Evolutionary conservation across 2,329 filamentous ascomycete genomes (phyloP).

Genomic region (Periconia sp.): DNA sequence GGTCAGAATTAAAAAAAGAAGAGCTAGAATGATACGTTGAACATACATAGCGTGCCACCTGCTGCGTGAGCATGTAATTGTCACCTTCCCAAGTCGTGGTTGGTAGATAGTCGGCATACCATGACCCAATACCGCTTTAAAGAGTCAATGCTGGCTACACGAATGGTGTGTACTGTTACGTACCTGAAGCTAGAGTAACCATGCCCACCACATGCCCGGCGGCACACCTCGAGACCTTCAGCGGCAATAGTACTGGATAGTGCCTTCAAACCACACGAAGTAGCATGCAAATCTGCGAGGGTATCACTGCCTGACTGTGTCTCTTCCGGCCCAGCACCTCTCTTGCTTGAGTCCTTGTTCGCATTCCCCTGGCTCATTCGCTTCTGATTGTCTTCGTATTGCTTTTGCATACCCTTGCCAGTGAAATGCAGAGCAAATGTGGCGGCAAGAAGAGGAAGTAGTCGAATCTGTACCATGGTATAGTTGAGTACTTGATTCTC

Average conservation of each 20-base stretch:
- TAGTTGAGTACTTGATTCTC: slow-evolving; percentile 80
- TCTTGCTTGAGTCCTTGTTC: slow-evolving; percentile 36
- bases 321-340: slow-evolving; percentile 69
- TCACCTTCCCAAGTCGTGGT: slow-evolving; percentile 75
- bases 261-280: slow-evolving; percentile 75
- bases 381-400: slow-evolving; percentile 73
- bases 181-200: slow-evolving; percentile 69
- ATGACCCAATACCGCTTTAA: slow-evolving; percentile 67
- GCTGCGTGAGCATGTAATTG: slow-evolving; percentile 82
- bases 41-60: slow-evolving; percentile 70
- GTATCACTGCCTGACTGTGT: slow-evolving; percentile 66
- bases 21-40: slow-evolving; percentile 5
- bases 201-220: slow-evolving; percentile 75
- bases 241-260: slow-evolving; percentile 71
- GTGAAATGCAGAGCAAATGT: slow-evolving; percentile 81
- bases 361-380: slow-evolving; percentile 57
- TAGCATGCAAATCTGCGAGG: slow-evolving; percentile 74
- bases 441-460: slow-evolving; percentile 71
- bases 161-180: slow-evolving; percentile 1
- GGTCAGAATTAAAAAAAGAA: neutral
- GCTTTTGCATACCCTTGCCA: slow-evolving; percentile 71
- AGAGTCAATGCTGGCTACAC: slow-evolving; percentile 8
- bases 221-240: slow-evolving; percentile 74
- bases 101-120: slow-evolving; percentile 75
- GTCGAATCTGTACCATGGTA: slow-evolving; percentile 75